Evolutionary conservation across 495 filamentous ascomycete genomes (phyloP).

Genomic region (Talaromyces liani): DNA sequence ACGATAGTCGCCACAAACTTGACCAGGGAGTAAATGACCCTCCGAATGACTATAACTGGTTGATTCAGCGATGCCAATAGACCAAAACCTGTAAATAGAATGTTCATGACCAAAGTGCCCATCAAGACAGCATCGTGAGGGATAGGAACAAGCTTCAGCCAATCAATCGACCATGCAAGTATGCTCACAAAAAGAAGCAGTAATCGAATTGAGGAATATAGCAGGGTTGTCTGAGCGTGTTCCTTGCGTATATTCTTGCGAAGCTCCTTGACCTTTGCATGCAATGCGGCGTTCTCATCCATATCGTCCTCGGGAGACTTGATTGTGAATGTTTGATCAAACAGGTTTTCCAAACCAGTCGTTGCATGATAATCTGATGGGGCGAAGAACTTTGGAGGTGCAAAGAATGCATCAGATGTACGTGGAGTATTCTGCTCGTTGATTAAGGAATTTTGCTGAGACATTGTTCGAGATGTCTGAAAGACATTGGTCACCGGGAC

Average conservation of each 20-base stretch:
- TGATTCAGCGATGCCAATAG: conserved; percentile 5
- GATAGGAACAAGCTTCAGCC: background rate
- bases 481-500: conserved; percentile 33
- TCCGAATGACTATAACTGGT: background rate
- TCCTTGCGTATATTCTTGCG: background rate
- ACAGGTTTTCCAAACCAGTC: conserved; percentile 40
- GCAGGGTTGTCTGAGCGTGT: background rate
- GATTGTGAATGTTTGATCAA: conserved; percentile 38
- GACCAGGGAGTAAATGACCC: conserved; percentile 1
- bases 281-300: background rate
- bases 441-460: background rate
- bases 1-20: background rate
- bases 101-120: background rate
- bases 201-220: conserved; percentile 1
- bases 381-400: conserved; percentile 45
- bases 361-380: conserved; percentile 31
- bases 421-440: conserved; percentile 6
- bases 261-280: background rate
- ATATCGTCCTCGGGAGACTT: conserved; percentile 30
- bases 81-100: conserved; percentile 4
- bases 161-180: conserved; percentile 2
- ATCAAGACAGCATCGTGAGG: conserved; percentile 2
- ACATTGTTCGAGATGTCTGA: conserved; percentile 17
- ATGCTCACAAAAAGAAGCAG: background rate
- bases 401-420: conserved; percentile 29